These are phyloP conservation scores for Pichia sp. DNA, from an alignment of 1,139 yeast species.

Conservation along the genomic window DNA sequence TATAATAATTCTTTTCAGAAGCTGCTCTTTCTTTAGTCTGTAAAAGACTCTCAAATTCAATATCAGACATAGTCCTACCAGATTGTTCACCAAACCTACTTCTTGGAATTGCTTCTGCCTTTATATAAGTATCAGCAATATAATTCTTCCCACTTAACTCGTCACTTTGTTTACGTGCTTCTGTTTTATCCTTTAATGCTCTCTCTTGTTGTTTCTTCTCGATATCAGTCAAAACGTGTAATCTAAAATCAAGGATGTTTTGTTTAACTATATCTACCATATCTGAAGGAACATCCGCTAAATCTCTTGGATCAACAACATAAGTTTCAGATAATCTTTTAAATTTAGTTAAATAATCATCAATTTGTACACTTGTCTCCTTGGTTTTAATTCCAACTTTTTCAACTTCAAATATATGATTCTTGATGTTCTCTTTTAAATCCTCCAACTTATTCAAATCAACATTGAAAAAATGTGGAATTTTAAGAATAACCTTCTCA, in stretches of 20 bases:
- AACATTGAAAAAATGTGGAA: slow-evolving; percentile 1
- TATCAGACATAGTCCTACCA: slow-evolving; percentile 17
- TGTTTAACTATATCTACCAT: slow-evolving; percentile 51
- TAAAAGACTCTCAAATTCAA: slow-evolving; percentile 18
- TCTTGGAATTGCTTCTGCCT: too few relatives aligned
- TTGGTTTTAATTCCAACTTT: background rate
- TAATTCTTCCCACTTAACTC: background rate
- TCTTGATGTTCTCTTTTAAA: background rate
- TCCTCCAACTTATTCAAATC: too few relatives aligned
- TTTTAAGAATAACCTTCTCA: slow-evolving; percentile 4
- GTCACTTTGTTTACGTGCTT: slow-evolving; percentile 35
- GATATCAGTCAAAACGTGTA: slow-evolving; percentile 46
- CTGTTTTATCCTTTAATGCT: slow-evolving; percentile 44
- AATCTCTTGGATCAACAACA: slow-evolving; percentile 53
- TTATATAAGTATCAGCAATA: slow-evolving; percentile 1
- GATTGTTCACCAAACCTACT: too few relatives aligned
- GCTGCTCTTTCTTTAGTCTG: slow-evolving; percentile 26
- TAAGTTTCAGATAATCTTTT: slow-evolving; percentile 33
- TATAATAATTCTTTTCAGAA: slow-evolving; percentile 22
- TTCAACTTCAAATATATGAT: background rate
- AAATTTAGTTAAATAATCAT: slow-evolving; percentile 15
- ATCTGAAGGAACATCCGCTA: slow-evolving; percentile 57
- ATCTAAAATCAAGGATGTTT: slow-evolving; percentile 57
- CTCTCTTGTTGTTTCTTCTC: slow-evolving; percentile 56
- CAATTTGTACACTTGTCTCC: slow-evolving; percentile 6